Conservation (phyloP, 2,329 filamentous ascomycete genomes). For the Fusarium drepaniforme region DNA sequence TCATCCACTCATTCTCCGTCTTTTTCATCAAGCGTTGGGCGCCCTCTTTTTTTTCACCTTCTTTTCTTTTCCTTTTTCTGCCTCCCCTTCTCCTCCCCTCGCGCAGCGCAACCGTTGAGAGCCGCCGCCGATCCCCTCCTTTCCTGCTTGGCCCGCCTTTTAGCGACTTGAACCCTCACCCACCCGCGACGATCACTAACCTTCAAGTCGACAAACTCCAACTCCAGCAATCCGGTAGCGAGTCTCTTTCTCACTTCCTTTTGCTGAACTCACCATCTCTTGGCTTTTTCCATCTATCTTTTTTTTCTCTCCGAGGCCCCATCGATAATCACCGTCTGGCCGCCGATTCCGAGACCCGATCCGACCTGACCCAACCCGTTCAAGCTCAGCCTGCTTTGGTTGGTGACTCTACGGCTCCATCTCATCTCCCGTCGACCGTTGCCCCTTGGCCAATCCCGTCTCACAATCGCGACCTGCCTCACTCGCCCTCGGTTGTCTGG, state of each 20-base stretch:
- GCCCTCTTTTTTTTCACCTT: slow-evolving; percentile 27
- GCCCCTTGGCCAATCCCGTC: slow-evolving; percentile 31
- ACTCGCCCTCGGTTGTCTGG: slow-evolving; percentile 20
- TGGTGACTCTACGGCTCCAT: slow-evolving; percentile 17
- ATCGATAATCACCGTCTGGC: slow-evolving; percentile 9
- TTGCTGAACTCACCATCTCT: slow-evolving; percentile 8
- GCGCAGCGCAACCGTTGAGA: slow-evolving; percentile 34
- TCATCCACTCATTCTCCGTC: slow-evolving; percentile 23
- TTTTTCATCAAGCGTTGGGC: slow-evolving; percentile 24
- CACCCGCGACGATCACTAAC: slow-evolving; percentile 34
- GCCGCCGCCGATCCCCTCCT: slow-evolving; percentile 42
- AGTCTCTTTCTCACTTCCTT: slow-evolving; percentile 8
- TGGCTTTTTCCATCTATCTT: background rate
- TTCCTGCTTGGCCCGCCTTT: slow-evolving; percentile 28
- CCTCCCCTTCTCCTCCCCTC: slow-evolving; percentile 5
- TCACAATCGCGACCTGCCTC: slow-evolving; percentile 20
- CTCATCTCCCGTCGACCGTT: slow-evolving; percentile 21
- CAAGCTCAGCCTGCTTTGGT: background rate
- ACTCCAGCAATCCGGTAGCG: slow-evolving; percentile 2
- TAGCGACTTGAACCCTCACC: slow-evolving; percentile 16
- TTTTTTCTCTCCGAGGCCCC: slow-evolving; percentile 9
- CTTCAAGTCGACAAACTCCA: slow-evolving; percentile 2
- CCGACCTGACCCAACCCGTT: slow-evolving; percentile 11
- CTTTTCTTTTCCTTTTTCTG: slow-evolving; percentile 27
- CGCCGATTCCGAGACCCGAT: slow-evolving; percentile 8